Evolutionary conservation across 1,139 yeast species (phyloP).

Genomic region (Debaryomyces nepalensis): DNA sequence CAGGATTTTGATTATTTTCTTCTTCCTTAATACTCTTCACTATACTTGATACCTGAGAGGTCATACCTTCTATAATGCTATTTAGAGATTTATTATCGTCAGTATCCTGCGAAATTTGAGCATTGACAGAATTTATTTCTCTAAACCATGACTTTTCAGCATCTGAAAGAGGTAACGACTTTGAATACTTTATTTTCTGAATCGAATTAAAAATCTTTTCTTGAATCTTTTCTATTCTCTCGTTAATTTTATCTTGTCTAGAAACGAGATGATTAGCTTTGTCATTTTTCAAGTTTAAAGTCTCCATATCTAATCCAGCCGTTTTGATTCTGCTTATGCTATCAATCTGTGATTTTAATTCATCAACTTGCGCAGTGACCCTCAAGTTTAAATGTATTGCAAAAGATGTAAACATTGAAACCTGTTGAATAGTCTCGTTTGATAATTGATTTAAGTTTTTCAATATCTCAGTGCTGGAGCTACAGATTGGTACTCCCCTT

Average conservation of each 20-base stretch:
- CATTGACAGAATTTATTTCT: conserved; percentile 37
- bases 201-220: conserved; percentile 28
- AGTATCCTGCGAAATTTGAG: conserved; percentile 16
- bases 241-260: conserved; percentile 30
- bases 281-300: conserved; percentile 13
- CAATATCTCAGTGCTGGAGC: conserved; percentile 17
- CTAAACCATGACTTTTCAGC: conserved; percentile 44
- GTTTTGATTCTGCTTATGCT: conserved; percentile 19
- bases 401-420: conserved; percentile 25
- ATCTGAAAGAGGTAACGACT: conserved; percentile 37
- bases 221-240: conserved; percentile 28
- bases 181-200: conserved; percentile 25
- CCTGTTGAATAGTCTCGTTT: conserved; percentile 20
- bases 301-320: conserved; percentile 2
- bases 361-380: conserved; percentile 26
- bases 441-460: conserved; percentile 28
- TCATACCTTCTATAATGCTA: conserved; percentile 18
- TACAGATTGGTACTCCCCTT: not conserved
- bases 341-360: conserved; percentile 30
- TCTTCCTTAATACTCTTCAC: conserved; percentile 8
- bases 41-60: conserved; percentile 23
- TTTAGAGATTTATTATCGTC: conserved; percentile 16
- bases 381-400: conserved; percentile 31
- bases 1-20: conserved; percentile 3
- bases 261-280: conserved; percentile 21